phyloP scores from a whole-genome alignment of 108 stramenopile genomes.

The Nannochloropsis gaditana region DNA sequence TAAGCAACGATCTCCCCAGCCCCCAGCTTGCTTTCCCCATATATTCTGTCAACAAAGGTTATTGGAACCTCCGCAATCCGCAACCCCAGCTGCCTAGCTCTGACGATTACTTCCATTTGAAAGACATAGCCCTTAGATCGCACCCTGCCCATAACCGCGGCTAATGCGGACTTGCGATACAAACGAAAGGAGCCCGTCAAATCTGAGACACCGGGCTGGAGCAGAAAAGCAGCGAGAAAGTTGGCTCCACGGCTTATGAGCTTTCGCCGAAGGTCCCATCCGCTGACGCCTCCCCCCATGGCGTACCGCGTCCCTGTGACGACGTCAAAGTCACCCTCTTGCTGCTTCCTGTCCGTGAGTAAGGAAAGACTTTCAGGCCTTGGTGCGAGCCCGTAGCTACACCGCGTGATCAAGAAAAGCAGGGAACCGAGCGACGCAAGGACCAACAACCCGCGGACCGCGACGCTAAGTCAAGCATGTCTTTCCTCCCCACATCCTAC shows the following conservation, averaged over 20 bases:
- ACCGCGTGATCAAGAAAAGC: no score
- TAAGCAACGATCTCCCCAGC: slow-evolving; percentile 88
- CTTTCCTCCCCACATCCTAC: neutral
- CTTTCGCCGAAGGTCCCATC: slow-evolving; percentile 76
- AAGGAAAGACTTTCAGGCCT: no score
- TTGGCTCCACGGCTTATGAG: slow-evolving; percentile 88
- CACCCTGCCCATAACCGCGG: slow-evolving; percentile 63
- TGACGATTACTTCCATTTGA: slow-evolving; percentile 96
- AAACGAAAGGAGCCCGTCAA: slow-evolving; percentile 92
- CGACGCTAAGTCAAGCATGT: slow-evolving; percentile 47
- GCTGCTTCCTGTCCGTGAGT: slow-evolving; percentile 33
- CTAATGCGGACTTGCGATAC: slow-evolving; percentile 76
- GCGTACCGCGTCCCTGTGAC: slow-evolving; percentile 90
- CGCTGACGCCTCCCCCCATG: slow-evolving; percentile 83
- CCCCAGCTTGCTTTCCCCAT: slow-evolving; percentile 95
- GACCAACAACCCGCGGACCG: slow-evolving; percentile 27
- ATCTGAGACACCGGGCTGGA: slow-evolving; percentile 84
- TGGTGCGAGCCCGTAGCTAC: no score
- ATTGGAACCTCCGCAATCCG: slow-evolving; percentile 86
- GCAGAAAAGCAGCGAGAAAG: slow-evolving; percentile 82
- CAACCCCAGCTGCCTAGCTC: slow-evolving; percentile 71
- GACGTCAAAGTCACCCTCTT: slow-evolving; percentile 63
- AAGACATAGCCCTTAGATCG: slow-evolving; percentile 78
- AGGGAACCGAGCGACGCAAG: no score
- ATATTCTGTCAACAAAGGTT: slow-evolving; percentile 93